phyloP scores from a whole-genome alignment of 129 eudicot species.

The Sambucus nigra region DNA sequence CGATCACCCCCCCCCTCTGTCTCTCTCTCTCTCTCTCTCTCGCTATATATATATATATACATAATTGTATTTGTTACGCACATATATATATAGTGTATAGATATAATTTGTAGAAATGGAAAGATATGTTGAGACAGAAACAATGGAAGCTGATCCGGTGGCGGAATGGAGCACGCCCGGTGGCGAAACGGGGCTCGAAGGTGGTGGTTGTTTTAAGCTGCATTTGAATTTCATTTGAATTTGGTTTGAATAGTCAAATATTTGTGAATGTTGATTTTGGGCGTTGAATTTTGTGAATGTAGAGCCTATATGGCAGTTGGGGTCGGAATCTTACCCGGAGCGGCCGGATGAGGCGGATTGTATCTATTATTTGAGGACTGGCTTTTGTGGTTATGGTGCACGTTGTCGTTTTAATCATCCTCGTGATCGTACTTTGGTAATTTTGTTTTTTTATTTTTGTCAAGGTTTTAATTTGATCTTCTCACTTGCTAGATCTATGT shows the following conservation, averaged over 20 bases:
- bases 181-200: constrained; percentile 70
- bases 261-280: constrained; percentile 12
- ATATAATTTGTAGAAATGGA: constrained; percentile 31
- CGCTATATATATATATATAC: too few relatives aligned
- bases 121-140: constrained; percentile 27
- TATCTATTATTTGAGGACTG: constrained; percentile 67
- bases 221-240: constrained; percentile 19
- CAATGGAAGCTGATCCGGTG: constrained; percentile 65
- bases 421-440: constrained; percentile 68
- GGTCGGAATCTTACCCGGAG: constrained; percentile 68
- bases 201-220: constrained; percentile 22
- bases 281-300: constrained; percentile 35
- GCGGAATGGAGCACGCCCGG: constrained; percentile 53
- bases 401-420: constrained; percentile 95
- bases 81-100: constrained; percentile 13
- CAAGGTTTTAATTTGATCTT: constrained; percentile 17
- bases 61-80: constrained; percentile 12
- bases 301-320: constrained; percentile 86
- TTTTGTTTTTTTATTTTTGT: constrained; percentile 4
- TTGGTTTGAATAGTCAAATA: constrained; percentile 20
- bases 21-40: too few relatives aligned
- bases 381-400: constrained; percentile 73
- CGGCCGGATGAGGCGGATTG: constrained; percentile 77
- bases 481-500: background rate
- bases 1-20: constrained; percentile 19